A percentile compares a stretch with the other conserved stretches of the same genome.
Conservation (phyloP, 192 early-diverging fungal species). For the Coemansia sp. region DNA sequence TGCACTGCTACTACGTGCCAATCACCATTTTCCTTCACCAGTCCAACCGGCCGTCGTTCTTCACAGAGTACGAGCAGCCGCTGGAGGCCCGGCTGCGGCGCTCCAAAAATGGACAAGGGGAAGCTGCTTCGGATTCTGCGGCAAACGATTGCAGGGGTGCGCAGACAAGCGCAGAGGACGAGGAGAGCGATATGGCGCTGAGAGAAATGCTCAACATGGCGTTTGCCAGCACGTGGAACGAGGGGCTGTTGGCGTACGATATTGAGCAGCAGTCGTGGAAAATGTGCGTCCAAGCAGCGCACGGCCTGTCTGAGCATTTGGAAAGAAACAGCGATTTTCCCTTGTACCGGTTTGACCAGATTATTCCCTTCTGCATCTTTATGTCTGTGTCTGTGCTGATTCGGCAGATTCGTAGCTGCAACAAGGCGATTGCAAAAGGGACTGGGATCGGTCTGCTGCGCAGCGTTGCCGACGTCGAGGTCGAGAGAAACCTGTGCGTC, state of each 20-base stretch:
- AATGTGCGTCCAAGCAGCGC: slow-evolving; percentile 28
- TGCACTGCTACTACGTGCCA: slow-evolving; percentile 56
- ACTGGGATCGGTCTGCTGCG: background rate
- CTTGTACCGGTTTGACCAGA: slow-evolving; percentile 52
- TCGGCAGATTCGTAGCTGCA: slow-evolving; percentile 45
- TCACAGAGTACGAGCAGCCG: slow-evolving; percentile 55
- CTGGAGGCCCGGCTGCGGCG: slow-evolving; percentile 17
- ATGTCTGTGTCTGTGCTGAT: slow-evolving; percentile 52
- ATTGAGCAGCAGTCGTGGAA: slow-evolving; percentile 39
- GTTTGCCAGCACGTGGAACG: slow-evolving; percentile 53
- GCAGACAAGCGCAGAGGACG: background rate
- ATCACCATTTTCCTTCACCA: slow-evolving; percentile 52
- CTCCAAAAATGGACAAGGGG: slow-evolving; percentile 1
- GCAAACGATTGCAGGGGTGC: background rate
- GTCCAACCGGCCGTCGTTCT: slow-evolving; percentile 51
- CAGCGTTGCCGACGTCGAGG: background rate
- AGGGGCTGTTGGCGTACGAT: slow-evolving; percentile 47
- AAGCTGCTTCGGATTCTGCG: background rate
- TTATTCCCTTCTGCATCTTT: slow-evolving; percentile 56
- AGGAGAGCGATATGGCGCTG: slow-evolving; percentile 35
- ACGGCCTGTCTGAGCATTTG: slow-evolving; percentile 43
- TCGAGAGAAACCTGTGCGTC: slow-evolving; percentile 19
- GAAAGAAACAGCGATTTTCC: slow-evolving; percentile 48
- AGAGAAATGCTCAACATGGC: slow-evolving; percentile 46
- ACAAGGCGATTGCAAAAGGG: slow-evolving; percentile 10